Base-by-base conservation (phyloP, 2,329 filamentous ascomycete species). In the Macrophomina tecta region DNA sequence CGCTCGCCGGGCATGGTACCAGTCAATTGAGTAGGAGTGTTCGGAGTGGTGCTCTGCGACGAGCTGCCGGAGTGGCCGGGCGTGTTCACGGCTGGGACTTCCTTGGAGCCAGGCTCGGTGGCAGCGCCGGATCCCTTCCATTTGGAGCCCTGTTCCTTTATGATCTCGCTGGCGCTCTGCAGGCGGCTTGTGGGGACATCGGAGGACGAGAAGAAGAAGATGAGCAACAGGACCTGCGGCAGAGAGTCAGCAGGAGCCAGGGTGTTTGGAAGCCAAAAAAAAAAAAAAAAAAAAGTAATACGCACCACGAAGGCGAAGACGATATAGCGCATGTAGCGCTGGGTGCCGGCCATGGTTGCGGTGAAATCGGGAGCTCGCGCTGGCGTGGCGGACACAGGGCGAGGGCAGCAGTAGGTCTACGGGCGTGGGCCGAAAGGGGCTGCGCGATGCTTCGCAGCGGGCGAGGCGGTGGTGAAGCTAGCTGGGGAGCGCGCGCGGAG, bases 261-360 rank as follows among this genome's bases (percentile, higher is more conserved):
- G 5, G 55, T 34, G 42, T 36, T 34, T 9, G 16, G 42, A 62
- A 11, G 18, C 28, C 18, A 18, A 18, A 18, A 18, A 18, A 18
- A 18, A 28, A 48, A 5, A 1, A 4, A 38, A n/a, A 48, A 5
- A 2, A 4, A 38, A n/a, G 23, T 23, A 32, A 2, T 2, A 85
- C 90, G 76, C 86, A 97, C 94, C 76, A 97, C 90, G 76, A 93
- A 86, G 68, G 93, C 91, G 75, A 97, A 89, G 76, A 95, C 85
- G 78, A 97, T 82, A 76, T 89, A 89, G 73, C 87, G 86, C 71
- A 88, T 75, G 75, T 93, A 92, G 81, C 91, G 89, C 80, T 90
- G 88, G 72, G 87, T 89, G 77, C 89, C 89, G 68, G 89, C 86
- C 81, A 89, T 89, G 84, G 86, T 87, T 48, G 46, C 11, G 18